Evolutionary conservation across 2,329 filamentous ascomycete species (phyloP), one percentile per base, ranked within the genome.

Genomic region (Pyrenophora graminea): DNA sequence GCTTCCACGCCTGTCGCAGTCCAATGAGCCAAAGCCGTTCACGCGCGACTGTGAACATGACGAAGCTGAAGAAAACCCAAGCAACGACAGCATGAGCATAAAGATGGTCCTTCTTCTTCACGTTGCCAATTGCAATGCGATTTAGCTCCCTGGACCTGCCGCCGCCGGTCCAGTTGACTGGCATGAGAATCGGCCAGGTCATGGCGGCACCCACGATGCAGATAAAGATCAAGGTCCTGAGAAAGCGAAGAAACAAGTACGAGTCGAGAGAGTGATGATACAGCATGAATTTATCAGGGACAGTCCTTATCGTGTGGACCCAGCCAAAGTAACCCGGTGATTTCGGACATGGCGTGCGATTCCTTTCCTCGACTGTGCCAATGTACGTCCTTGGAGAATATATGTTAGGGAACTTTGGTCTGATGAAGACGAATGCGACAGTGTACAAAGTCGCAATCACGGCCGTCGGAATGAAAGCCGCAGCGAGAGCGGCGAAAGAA

Each of bases 11-110:
- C 75, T 97, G 93, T 57, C 92, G 89, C 44, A 97, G 76, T 67
- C 95, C 96, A 78, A 97, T 88, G 74, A 90, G 96, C 81, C 87
- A 96, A 63, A 97, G 88, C 69, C 85, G 87, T 74, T 97, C 93
- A 51, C 93, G 84, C 48, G 91, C 88, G 56, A 97, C 85, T 67
- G 90, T 87, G 75, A 90, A 94, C 72, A 97, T 87, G 59, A 97
- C 81, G 69, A 97, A 97, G 39, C 84, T 76, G 72, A 89, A 91
- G 75, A 90, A 97, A 42, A 92, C 73, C 85, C 90, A 96, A 1
- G 87, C 85, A 45, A 91, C 79, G 45, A 90, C 82, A n/a, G 84
- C 83, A 70, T 96, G 91, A 0, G 91, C 93, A 71, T 88, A 97
- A 2, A 72, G 85, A 61, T 82, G 83, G 50, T 82, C 81, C 46